Evolutionary conservation across 768 basidiomycete genomes (phyloP).

Genomic region (Lentinula aciculospora): DNA sequence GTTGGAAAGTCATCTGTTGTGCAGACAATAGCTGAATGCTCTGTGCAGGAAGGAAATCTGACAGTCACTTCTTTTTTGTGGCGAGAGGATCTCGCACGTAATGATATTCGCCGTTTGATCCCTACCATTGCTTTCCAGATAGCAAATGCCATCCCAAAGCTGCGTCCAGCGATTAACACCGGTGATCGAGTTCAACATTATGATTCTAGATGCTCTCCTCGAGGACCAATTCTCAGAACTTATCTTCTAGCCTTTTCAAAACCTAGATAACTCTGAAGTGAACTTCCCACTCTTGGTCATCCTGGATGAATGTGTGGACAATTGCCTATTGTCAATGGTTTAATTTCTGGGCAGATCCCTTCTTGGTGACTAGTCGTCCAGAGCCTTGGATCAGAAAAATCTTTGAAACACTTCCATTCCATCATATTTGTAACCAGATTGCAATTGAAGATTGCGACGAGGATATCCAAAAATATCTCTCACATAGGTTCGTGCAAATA

Average conservation of each 20-base stretch:
- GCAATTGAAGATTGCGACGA: neutral
- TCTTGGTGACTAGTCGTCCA: neutral
- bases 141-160: neutral
- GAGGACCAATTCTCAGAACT: neutral
- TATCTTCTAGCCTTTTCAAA: neutral
- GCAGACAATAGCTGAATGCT: neutral
- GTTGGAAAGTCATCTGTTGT: neutral
- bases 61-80: neutral
- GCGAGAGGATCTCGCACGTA: neutral
- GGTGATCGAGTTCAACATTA: neutral
- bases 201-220: neutral
- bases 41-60: neutral
- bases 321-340: neutral
- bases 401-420: neutral
- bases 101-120: neutral
- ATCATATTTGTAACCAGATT: neutral
- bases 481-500: neutral
- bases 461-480: neutral
- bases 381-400: neutral
- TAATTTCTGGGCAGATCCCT: neutral
- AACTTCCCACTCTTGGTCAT: neutral
- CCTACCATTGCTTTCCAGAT: neutral
- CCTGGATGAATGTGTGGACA: neutral
- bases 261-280: neutral
- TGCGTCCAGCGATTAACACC: neutral